Evolutionary conservation across 1,284 basidiomycete genomes (phyloP), one percentile per base, ranked within the genome.

Genomic region (Boletus coffeatus): DNA sequence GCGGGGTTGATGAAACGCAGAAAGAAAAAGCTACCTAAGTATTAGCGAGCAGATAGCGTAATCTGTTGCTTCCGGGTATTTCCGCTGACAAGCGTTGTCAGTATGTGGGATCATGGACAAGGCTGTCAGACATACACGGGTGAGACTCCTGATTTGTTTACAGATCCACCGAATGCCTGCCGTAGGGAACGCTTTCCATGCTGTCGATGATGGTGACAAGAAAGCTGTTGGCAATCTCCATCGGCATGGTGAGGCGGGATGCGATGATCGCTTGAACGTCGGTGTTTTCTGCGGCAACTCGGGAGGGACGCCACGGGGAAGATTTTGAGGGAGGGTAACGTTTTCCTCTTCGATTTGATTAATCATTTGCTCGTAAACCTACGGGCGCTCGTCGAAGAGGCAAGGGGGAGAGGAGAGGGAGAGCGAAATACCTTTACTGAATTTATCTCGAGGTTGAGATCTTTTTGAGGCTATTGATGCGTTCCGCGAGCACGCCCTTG

Each of bases 131-230:
- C 87, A 68, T 70, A 96, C 94, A 79, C 92, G 85, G 58, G 97
- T 98, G 73, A 98, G 78, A 79, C 93, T 95, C 67, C 94, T 84
- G 75, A 99, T 98, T 78, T 99, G 96, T 79, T 99, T 99, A 81
- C 97, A 99, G 72, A 99, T 99, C 97, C 97, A 99, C 67, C 97
- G 86, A 67, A 99, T 98, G 71, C 97, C 96, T 98, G 71, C 97
- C 96, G 72, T 99, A 99, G 21, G 96, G 97, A 13, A 98, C 96
- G 70, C 89, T 93, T 71, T 98, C 96, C 85, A 98, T 88, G 67
- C 93, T 96, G 67, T 98, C 94, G 71, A 99, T 97, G 71, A 99
- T 98, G n/a, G 96, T 98, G 52, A 92, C 81, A 63, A 99, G 81
- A 79, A 99, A 98, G 70, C 91, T 93, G 74, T 98, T 97, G 57